Evolutionary conservation across 805 yeast genomes (phyloP).

Genomic region (Candida montana): DNA sequence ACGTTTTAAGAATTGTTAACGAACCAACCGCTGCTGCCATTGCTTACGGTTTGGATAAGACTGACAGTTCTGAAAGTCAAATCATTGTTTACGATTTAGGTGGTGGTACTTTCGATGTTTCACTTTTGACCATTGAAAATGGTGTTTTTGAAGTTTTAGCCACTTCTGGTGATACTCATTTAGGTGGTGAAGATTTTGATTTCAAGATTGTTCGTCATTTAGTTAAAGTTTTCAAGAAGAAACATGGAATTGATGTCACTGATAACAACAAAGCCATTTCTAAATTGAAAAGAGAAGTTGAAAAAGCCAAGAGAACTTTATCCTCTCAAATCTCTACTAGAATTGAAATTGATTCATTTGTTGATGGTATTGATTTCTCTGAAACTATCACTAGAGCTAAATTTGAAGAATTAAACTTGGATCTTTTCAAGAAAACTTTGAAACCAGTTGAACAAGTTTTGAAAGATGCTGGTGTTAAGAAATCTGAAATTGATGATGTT

Average conservation of each 20-base stretch:
- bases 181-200: slow-evolving; percentile 98
- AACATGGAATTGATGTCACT: slow-evolving; percentile 78
- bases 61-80: slow-evolving; percentile 71
- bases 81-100: slow-evolving; percentile 92
- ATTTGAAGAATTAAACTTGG: slow-evolving; percentile 93
- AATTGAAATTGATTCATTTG: slow-evolving; percentile 92
- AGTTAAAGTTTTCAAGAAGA: slow-evolving; percentile 84
- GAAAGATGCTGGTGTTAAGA: slow-evolving; percentile 86
- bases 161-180: slow-evolving; percentile 94
- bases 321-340: slow-evolving; percentile 95
- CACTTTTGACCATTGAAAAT: slow-evolving; percentile 78
- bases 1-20: slow-evolving; percentile 82
- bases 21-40: slow-evolving; percentile 98
- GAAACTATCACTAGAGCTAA: slow-evolving; percentile 96
- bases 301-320: slow-evolving; percentile 94
- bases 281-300: slow-evolving; percentile 94
- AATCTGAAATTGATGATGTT: slow-evolving; percentile 86
- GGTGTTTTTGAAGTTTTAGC: slow-evolving; percentile 93
- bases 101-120: slow-evolving; percentile 97
- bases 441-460: slow-evolving; percentile 95
- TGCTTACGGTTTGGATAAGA: slow-evolving; percentile 88
- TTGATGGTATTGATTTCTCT: slow-evolving; percentile 91
- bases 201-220: slow-evolving; percentile 84
- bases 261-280: slow-evolving; percentile 82
- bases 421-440: slow-evolving; percentile 87